Evolutionary conservation across 2,329 filamentous ascomycete genomes (phyloP).

Genomic region (Dothistroma pini): DNA sequence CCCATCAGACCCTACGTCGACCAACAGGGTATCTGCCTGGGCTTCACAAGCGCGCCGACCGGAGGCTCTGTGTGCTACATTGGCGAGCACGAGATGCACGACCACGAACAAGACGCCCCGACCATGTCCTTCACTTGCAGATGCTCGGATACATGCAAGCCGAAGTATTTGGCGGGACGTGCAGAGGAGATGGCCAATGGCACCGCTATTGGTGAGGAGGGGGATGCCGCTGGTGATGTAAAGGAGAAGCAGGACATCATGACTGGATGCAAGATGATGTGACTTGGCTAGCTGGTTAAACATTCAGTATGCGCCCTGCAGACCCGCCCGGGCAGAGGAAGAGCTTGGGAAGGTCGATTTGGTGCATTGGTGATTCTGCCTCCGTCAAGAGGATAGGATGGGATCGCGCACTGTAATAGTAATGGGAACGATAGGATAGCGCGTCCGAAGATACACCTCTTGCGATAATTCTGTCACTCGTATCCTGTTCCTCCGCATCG

Average conservation of each 20-base stretch:
- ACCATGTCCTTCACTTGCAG: not conserved
- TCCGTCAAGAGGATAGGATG: not conserved
- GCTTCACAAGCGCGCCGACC: not conserved
- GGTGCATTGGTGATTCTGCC: not conserved
- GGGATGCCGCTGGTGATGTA: not conserved
- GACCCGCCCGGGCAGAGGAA: not conserved
- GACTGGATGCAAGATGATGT: not conserved
- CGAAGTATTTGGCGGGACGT: not conserved
- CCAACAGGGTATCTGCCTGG: not conserved
- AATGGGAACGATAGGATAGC: not conserved
- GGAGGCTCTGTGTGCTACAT: not conserved
- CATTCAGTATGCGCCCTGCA: not conserved
- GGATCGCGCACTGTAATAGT: not conserved
- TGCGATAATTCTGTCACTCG: too few species aligned
- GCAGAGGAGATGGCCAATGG: not conserved
- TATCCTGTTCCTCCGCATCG: too few species aligned
- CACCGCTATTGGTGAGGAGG: not conserved
- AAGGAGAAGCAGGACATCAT: not conserved
- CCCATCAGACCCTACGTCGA: not conserved
- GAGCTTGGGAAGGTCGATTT: not conserved
- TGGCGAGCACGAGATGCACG: not conserved
- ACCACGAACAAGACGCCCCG: not conserved
- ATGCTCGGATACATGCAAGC: not conserved
- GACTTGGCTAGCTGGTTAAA: not conserved
- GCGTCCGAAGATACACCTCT: too few species aligned